Conservation (phyloP, 192 early-diverging fungal species). For the Coemansia sp. region DNA sequence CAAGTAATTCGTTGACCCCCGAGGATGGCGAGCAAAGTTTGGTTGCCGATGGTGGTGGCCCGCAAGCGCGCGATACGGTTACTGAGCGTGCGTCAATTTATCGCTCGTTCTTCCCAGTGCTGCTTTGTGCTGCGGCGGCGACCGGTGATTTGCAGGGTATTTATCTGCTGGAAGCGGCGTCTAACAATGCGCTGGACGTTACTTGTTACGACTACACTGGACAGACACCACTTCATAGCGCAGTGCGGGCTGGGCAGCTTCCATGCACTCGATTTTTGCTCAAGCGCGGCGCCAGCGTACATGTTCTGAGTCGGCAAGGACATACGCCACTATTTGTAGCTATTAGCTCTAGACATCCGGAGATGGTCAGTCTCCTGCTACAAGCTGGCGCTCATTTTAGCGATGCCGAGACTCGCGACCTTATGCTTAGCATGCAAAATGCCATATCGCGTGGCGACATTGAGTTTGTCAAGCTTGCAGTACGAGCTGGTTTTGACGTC, state of each 20-base stretch:
- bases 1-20: not conserved
- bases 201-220: conserved; percentile 85
- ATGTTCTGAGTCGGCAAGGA: conserved; percentile 83
- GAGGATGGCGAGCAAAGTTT: not conserved
- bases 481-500: conserved; percentile 48
- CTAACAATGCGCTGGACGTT: conserved; percentile 59
- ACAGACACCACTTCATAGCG: conserved; percentile 85
- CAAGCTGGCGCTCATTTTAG: conserved; percentile 90
- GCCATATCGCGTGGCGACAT: conserved; percentile 51
- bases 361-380: conserved; percentile 69
- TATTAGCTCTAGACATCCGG: conserved; percentile 61
- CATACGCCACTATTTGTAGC: conserved; percentile 92
- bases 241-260: conserved; percentile 75
- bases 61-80: conserved; percentile 34
- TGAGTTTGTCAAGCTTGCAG: conserved; percentile 54
- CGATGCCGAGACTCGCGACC: conserved; percentile 76
- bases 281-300: conserved; percentile 85
- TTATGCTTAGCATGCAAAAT: conserved; percentile 58
- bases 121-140: conserved; percentile 86
- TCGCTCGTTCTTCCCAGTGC: conserved; percentile 76
- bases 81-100: conserved; percentile 72
- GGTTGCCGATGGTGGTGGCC: conserved; percentile 7
- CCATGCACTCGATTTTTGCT: conserved; percentile 77
- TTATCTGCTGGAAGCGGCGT: conserved; percentile 61
- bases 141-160: conserved; percentile 85